Base-by-base conservation (phyloP, 1,284 basidiomycete genomes). In the Ceraceosorus bombacis region DNA sequence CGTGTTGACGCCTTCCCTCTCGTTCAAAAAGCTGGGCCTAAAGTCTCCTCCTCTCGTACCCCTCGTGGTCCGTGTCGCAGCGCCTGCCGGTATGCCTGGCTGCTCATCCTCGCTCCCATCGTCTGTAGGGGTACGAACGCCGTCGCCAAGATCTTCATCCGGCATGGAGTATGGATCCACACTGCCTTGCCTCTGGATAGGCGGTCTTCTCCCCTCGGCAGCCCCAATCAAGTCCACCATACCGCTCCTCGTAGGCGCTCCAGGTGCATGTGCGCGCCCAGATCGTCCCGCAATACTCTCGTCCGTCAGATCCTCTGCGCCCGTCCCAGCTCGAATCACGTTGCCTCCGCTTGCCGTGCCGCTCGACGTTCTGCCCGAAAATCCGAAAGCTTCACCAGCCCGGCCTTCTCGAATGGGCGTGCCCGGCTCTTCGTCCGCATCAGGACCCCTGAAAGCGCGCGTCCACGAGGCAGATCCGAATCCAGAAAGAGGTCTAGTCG, bases 351-450 rank as follows among this genome's bases (percentile, higher is more conserved):
- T 27, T 27, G 27, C 27, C 27, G 27, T 27, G 27, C 27, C 27
- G 27, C 27, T 27, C 27, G 27, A 27, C 27, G 27, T 27, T 27
- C 27, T 27, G 27, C 27, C 27, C 27, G 27, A 27, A 27, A 27
- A 27, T 27, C 27, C 27, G 27, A 27, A 27, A 27, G 27, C 27
- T 3, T 27, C 27, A 27, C 27, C 27, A 27, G 27, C 27, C 3
- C 27, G 27, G 27, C 27, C 27, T 27, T 27, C 27, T 27, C 27
- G 27, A 27, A 27, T 27, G 2, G 61, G 61, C 8, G 58, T 62
- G 49, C 54, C 59, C 36, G 61, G 61, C 38, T 61, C 60, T 12
- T 54, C 58, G 9, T 58, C 56, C 5, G n/a, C 27, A 6, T 53
- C 46, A 15, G 37, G 55, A 40, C 48, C 60, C 37, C 51, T 41